Evolutionary conservation across 495 filamentous ascomycete species (phyloP), one percentile per base, ranked within the genome.

Genomic region (Aspergillus saccharolyticus): DNA sequence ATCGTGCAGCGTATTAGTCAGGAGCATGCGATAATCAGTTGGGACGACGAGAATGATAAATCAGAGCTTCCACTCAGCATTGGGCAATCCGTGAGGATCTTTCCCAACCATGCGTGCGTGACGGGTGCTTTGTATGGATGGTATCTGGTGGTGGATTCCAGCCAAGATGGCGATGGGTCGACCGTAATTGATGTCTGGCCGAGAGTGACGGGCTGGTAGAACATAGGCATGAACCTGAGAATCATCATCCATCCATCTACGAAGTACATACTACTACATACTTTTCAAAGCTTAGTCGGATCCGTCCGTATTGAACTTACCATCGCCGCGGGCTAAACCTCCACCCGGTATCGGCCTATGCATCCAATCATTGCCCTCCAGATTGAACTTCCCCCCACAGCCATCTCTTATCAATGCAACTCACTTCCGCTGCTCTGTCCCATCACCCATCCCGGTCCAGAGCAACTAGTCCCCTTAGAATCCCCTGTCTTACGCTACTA

Each of bases 101-200:
- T 85, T 80, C 90, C 91, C 0, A 95, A 95, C 63, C 91, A 96
- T 71, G 82, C 88, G 42, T 96, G 91, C 64, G 86, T 94, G 52
- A 83, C 89, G 4, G 86, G 88, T 0, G 85, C 84, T 0, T 82
- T 83, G 2, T 87, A 84, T 67, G 85, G 82, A 7, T 92, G 81
- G 74, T 96, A 91, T 69, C 71, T 91, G 30, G 74, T 96, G 21
- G 83, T 95, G 4, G 89, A 95, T 70, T 84, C 81, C 22, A 72
- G 78, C 42, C 69, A 65, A 10, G 72, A 75, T 58, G 73, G 80
- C 52, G 79, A 85, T 42, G 81, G 49, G 67, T 70, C 75, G 67
- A 69, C 82, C 61, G 74, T 90, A 54, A 74, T 88, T 42, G 88
- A 89, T 75, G 80, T 90, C 14, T 90, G 88, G 87, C 73, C 78